Conservation (phyloP, 2,329 filamentous ascomycete genomes). For the Macrophomina phaseolina region DNA sequence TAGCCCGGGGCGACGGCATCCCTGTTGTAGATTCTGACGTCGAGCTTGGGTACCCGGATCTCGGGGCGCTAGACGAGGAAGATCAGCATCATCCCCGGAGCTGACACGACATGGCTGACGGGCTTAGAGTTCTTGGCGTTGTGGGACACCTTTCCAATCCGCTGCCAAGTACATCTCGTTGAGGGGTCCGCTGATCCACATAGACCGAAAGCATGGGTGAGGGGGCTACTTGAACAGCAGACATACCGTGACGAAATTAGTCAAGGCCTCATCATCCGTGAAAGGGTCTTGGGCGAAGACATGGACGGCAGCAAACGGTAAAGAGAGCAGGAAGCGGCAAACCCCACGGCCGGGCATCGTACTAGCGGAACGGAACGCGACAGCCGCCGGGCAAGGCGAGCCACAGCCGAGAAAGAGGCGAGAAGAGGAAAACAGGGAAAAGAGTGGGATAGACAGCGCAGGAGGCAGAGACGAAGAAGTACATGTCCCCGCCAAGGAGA, state of each 20-base stretch:
- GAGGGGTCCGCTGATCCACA: background rate
- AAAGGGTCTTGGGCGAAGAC: slow-evolving; percentile 19
- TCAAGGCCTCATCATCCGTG: slow-evolving; percentile 14
- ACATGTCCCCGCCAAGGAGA: slow-evolving; percentile 13
- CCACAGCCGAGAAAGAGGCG: background rate
- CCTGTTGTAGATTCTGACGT: slow-evolving; percentile 22
- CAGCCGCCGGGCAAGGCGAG: background rate
- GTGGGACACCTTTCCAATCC: background rate
- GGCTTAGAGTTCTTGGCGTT: background rate
- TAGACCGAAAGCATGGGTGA: background rate
- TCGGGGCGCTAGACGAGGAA: slow-evolving; percentile 24
- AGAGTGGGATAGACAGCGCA: background rate
- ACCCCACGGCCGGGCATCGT: slow-evolving; percentile 1
- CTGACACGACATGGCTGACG: background rate
- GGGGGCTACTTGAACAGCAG: background rate
- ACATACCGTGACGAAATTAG: slow-evolving; percentile 24
- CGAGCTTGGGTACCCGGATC: slow-evolving; percentile 25
- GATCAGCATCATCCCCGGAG: slow-evolving; percentile 13
- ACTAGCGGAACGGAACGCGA: background rate
- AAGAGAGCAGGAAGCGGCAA: background rate
- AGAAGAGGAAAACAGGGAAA: background rate
- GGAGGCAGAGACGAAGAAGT: background rate
- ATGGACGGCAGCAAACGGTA: background rate
- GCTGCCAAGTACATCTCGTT: background rate
- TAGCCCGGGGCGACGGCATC: slow-evolving; percentile 45